A percentile compares a stretch with the other conserved stretches of the same genome.
phyloP scores from a whole-genome alignment of 306 rosid species.

The Cyamopsis tetragonoloba region DNA sequence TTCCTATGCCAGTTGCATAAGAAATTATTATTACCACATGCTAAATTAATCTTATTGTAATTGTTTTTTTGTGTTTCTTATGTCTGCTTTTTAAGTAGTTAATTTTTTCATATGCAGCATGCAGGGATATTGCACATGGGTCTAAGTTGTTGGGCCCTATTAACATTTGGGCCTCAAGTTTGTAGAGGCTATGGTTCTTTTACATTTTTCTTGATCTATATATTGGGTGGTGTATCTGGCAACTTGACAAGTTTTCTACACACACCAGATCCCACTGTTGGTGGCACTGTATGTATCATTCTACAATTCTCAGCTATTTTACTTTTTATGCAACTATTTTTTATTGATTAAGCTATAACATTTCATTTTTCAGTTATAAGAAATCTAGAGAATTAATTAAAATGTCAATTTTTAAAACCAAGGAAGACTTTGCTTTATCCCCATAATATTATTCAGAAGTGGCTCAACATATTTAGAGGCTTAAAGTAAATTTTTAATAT shows the following conservation, averaged over 20 bases:
- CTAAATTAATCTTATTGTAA: not conserved
- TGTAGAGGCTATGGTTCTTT: conserved; percentile 78
- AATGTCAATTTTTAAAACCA: not conserved
- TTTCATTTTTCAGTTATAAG: not conserved
- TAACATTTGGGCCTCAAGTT: conserved; percentile 79
- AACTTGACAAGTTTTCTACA: conserved; percentile 82
- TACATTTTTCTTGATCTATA: conserved; percentile 74
- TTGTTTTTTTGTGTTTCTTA: not conserved
- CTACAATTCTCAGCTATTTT: not conserved
- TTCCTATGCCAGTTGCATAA: not conserved
- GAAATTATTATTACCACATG: not conserved
- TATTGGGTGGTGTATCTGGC: conserved; percentile 87
- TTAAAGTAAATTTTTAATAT: no score
- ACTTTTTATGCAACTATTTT: not conserved
- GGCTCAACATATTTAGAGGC: no score
- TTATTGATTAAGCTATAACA: not conserved
- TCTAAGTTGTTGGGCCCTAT: conserved; percentile 65
- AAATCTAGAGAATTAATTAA: not conserved
- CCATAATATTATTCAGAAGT: no score
- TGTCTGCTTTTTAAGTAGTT: not conserved
- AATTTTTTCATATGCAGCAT: conserved; percentile 53
- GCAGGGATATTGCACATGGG: conserved; percentile 63
- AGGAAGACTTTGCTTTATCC: not conserved
- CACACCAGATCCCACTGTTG: conserved; percentile 77
- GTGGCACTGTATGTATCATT: conserved; percentile 67